phyloP scores from a whole-genome alignment of 2,329 filamentous ascomycete genomes.

The Amauroascus niger region DNA sequence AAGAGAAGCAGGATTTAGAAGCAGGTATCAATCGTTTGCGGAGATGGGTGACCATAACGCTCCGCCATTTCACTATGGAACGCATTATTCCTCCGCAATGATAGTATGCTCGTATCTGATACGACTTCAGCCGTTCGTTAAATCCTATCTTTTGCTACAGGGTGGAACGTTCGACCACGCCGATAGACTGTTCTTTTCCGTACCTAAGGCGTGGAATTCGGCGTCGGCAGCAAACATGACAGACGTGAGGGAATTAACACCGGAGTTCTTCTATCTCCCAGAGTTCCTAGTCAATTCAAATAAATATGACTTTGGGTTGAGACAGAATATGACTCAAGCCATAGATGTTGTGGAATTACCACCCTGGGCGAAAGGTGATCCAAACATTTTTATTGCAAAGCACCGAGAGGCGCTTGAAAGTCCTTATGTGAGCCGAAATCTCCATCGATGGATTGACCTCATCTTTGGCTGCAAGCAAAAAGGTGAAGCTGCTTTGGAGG shows the following conservation, averaged over 20 bases:
- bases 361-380: constrained; percentile 92
- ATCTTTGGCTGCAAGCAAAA: constrained; percentile 91
- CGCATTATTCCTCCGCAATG: constrained; percentile 98
- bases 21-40: constrained; percentile 75
- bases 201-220: constrained; percentile 82
- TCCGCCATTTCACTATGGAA: constrained; percentile 91
- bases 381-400: constrained; percentile 89
- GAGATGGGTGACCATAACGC: constrained; percentile 72
- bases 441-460: constrained; percentile 93
- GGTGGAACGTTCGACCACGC: constrained; percentile 96
- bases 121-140: constrained; percentile 86
- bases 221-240: constrained; percentile 83
- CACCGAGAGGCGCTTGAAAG: constrained; percentile 94
- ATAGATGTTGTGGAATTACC: constrained; percentile 86
- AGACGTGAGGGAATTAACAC: constrained; percentile 87
- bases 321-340: constrained; percentile 66
- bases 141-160: constrained; percentile 87
- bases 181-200: constrained; percentile 87
- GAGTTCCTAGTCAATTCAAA: constrained; percentile 95
- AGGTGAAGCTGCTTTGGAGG: constrained; percentile 83
- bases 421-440: constrained; percentile 75
- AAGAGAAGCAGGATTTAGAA: constrained; percentile 67
- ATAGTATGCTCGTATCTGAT: constrained; percentile 96
- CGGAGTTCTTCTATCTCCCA: constrained; percentile 93
- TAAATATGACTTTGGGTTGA: constrained; percentile 80